Evolutionary conservation across 208 protist species (phyloP).

Genomic region (Wallacemonas sp.): DNA sequence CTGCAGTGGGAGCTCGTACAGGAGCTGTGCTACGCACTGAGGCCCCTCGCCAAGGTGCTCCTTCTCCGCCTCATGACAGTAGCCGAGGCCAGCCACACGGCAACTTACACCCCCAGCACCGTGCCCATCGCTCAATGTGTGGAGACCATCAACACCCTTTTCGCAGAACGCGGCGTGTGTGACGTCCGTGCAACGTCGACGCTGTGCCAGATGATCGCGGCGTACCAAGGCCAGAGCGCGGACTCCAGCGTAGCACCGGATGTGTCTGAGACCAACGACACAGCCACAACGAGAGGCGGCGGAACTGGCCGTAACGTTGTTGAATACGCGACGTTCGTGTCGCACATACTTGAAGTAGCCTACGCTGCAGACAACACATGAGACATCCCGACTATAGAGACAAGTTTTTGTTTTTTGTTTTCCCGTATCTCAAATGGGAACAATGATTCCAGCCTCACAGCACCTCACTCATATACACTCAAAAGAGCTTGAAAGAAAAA

Average conservation of each 20-base stretch:
- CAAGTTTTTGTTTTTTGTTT: too few relatives aligned
- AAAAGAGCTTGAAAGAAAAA: too few relatives aligned
- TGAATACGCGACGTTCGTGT: constrained; percentile 37
- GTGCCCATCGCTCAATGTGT: constrained; percentile 29
- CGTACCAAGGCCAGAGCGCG: too few relatives aligned
- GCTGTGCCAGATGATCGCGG: constrained; percentile 28
- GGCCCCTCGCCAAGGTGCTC: constrained; percentile 48
- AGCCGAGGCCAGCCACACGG: constrained; percentile 28
- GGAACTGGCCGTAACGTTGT: too few relatives aligned
- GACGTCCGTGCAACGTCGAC: constrained; percentile 24
- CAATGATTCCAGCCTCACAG: too few relatives aligned
- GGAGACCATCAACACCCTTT: constrained; percentile 59
- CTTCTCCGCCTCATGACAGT: constrained; percentile 46
- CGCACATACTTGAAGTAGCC: constrained; percentile 25
- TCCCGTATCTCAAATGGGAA: too few relatives aligned
- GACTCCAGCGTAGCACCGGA: too few relatives aligned
- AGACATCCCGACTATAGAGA: too few relatives aligned
- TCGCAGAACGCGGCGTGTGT: constrained; percentile 43
- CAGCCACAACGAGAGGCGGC: too few relatives aligned
- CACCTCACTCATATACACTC: too few relatives aligned
- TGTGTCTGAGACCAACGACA: too few relatives aligned
- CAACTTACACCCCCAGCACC: background rate
- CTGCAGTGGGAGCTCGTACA: constrained; percentile 26
- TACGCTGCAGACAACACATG: background rate
- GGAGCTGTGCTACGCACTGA: constrained; percentile 49